A percentile compares a stretch with the other conserved stretches of the same genome.
These are phyloP conservation scores for Aleurites moluccanus DNA, from an alignment of 441 rosid genomes.

Conservation along the genomic window DNA sequence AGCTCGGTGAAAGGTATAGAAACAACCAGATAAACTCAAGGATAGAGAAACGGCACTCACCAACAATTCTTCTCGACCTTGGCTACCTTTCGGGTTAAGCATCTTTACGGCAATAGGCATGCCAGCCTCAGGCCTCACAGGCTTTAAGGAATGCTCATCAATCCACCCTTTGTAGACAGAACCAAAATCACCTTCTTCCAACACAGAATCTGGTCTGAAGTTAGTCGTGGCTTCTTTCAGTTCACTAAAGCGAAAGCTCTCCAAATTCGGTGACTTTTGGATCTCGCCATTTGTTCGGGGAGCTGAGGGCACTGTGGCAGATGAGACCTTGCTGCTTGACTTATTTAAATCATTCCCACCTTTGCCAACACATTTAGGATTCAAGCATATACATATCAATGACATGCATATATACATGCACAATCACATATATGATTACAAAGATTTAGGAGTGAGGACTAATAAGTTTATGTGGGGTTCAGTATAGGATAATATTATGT, in stretches of 20 bases:
- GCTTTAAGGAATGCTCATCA: constrained; percentile 62
- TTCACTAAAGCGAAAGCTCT: constrained; percentile 55
- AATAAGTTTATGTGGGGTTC: background rate
- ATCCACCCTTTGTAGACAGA: constrained; percentile 82
- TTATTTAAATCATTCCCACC: background rate
- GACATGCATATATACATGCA: background rate
- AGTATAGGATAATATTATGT: background rate
- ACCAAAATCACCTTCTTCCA: constrained; percentile 93
- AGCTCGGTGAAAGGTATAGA: background rate
- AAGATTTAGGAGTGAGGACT: background rate
- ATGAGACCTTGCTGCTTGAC: constrained; percentile 46
- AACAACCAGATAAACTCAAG: background rate
- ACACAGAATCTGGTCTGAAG: constrained; percentile 68
- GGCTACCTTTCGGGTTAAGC: constrained; percentile 66
- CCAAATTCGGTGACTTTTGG: constrained; percentile 53
- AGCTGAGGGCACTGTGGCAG: constrained; percentile 43
- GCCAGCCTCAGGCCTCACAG: constrained; percentile 65
- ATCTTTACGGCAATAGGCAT: constrained; percentile 69
- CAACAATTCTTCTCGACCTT: constrained; percentile 91
- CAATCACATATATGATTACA: background rate
- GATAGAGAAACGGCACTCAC: constrained; percentile 40
- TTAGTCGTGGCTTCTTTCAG: constrained; percentile 73
- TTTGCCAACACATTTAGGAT: constrained; percentile 33
- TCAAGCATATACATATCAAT: constrained; percentile 30
- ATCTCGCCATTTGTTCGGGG: constrained; percentile 69